Evolutionary conservation across 108 stramenopile genomes (phyloP).

Genomic region (Cyclostephanos tholiformis): DNA sequence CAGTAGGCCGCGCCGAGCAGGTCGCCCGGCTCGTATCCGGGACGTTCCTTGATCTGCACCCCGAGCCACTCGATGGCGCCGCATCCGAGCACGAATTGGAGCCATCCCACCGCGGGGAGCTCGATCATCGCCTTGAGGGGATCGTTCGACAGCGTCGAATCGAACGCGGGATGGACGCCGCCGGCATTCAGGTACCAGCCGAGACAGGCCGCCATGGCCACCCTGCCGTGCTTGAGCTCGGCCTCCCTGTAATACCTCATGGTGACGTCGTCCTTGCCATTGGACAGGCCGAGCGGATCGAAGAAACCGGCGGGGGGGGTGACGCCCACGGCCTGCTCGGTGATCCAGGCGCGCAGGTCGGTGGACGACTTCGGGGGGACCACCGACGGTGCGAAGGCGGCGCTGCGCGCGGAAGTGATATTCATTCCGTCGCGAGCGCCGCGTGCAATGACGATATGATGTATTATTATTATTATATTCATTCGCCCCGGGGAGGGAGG

Average conservation of each 20-base stretch:
- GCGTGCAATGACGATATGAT: too few relatives aligned
- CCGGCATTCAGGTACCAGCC: constrained; percentile 93
- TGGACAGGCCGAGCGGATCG: constrained; percentile 88
- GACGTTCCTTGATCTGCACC: constrained; percentile 84
- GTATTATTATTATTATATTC: too few relatives aligned
- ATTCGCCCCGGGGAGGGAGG: too few relatives aligned
- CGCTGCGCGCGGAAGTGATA: constrained; percentile 30
- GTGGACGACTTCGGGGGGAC: constrained; percentile 45
- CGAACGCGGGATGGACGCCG: constrained; percentile 89
- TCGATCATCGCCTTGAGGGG: constrained; percentile 85
- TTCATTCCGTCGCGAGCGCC: too few relatives aligned
- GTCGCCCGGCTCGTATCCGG: constrained; percentile 89
- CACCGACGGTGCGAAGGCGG: constrained; percentile 81
- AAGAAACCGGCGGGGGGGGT: constrained; percentile 89
- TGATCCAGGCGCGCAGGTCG: constrained; percentile 70
- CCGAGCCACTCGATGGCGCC: constrained; percentile 91
- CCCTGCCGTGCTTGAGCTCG: constrained; percentile 96
- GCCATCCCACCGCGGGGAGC: constrained; percentile 85
- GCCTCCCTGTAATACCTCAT: constrained; percentile 91
- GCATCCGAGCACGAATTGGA: constrained; percentile 90
- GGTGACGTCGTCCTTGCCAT: constrained; percentile 71
- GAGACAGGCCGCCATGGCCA: constrained; percentile 96
- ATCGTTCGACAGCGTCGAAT: constrained; percentile 74
- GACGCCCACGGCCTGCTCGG: constrained; percentile 75
- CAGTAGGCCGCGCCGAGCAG: constrained; percentile 90